Evolutionary conservation across 2,329 filamentous ascomycete species (phyloP).

Genomic region (Xylariomycetidae sp.): DNA sequence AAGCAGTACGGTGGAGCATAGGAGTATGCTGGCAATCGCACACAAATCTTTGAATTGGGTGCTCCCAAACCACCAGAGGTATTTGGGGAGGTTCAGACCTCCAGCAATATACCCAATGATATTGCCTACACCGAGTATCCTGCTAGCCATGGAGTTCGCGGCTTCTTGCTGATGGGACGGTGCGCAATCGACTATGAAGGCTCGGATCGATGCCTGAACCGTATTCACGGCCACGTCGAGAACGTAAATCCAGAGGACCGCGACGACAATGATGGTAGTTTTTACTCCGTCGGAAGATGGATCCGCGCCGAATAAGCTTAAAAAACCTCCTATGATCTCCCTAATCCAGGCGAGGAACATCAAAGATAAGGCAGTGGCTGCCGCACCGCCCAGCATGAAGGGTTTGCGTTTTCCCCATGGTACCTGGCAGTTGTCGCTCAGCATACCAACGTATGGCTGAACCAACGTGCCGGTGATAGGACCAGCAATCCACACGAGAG

Average conservation of each 20-base stretch:
- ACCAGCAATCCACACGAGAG: constrained; percentile 79
- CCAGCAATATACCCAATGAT: constrained; percentile 87
- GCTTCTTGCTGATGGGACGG: constrained; percentile 90
- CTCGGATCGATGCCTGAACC: constrained; percentile 87
- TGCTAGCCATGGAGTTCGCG: constrained; percentile 91
- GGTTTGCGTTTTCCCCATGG: constrained; percentile 76
- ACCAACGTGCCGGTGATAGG: constrained; percentile 74
- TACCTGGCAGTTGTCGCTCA: constrained; percentile 72
- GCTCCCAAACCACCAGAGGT: constrained; percentile 74
- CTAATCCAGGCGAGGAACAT: constrained; percentile 69
- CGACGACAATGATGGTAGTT: constrained; percentile 66
- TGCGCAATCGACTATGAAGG: constrained; percentile 90
- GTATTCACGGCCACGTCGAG: constrained; percentile 96
- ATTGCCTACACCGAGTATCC: constrained; percentile 81
- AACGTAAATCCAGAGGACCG: constrained; percentile 82
- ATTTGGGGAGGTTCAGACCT: constrained; percentile 71
- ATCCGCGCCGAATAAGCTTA: constrained; percentile 67
- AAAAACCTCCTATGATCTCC: constrained; percentile 64
- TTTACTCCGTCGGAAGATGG: constrained; percentile 61
- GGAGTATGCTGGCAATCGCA: constrained; percentile 72
- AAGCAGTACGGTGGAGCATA: constrained; percentile 64
- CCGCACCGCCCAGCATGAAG: constrained; percentile 69
- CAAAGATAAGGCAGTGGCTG: constrained; percentile 63
- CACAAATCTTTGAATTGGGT: constrained; percentile 93
- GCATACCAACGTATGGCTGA: constrained; percentile 77